phyloP scores from a whole-genome alignment of 192 early-diverging fungal genomes.

The Backusella sp. region DNA sequence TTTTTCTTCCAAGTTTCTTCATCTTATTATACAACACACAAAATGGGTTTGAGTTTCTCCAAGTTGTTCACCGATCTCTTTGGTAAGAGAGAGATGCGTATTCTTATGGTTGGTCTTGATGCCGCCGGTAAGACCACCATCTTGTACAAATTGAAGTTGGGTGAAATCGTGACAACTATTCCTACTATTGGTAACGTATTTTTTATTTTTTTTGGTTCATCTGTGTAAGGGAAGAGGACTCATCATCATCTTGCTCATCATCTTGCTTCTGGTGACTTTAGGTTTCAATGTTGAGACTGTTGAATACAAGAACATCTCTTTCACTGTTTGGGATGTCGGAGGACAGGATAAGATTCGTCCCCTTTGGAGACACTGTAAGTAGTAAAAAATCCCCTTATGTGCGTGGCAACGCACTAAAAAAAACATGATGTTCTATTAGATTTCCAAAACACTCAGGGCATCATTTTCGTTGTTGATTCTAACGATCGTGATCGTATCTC shows the following conservation, averaged over 20 bases:
- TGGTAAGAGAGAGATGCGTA: slow-evolving; percentile 94
- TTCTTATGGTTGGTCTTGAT: slow-evolving; percentile 92
- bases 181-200: slow-evolving; percentile 87
- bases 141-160: slow-evolving; percentile 97
- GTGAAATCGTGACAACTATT: slow-evolving; percentile 98
- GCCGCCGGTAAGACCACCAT: slow-evolving; percentile 99
- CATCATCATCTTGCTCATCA: not conserved
- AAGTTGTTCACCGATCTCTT: slow-evolving; percentile 72
- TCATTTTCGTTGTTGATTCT: slow-evolving; percentile 97
- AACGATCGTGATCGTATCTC: slow-evolving; percentile 93
- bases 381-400: not conserved
- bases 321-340: slow-evolving; percentile 98
- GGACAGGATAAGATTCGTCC: slow-evolving; percentile 98
- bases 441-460: slow-evolving; percentile 95
- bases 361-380: slow-evolving; percentile 95
- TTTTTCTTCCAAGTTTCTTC: not conserved
- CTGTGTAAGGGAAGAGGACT: not conserved
- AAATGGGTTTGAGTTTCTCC: slow-evolving; percentile 85
- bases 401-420: not conserved
- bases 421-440: slow-evolving; percentile 45
- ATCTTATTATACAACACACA: not conserved
- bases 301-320: slow-evolving; percentile 97
- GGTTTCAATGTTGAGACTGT: slow-evolving; percentile 99
- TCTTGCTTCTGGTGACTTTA: slow-evolving; percentile 1
- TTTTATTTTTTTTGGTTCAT: not conserved